Evolutionary conservation across 2,329 filamentous ascomycete species (phyloP), one percentile per base, ranked within the genome.

Genomic region (Ophiognomonia clavigignenti-juglandacearum): DNA sequence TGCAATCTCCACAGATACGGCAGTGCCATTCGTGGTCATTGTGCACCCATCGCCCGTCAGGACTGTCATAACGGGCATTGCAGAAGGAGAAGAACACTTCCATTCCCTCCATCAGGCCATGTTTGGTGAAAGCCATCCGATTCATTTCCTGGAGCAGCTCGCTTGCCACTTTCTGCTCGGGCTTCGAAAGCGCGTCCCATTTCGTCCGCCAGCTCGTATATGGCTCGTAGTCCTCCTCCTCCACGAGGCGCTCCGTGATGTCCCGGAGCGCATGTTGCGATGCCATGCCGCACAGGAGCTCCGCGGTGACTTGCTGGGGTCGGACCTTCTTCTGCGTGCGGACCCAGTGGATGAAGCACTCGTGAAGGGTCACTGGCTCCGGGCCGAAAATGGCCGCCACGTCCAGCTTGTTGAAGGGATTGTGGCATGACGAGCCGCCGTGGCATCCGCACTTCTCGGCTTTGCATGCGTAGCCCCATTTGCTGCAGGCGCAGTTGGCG

Each of bases 81-180:
- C 47, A 51, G 3, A 48, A 48, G 40, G 27, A 48, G 32, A 38
- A 51, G 20, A 42, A 27, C 13, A 43, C 18, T 11, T 29, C 19
- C 6, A 24, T 29, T 6, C 18, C 39, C 8, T 26, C 39, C 8
- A 14, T 10, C 22, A 18, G 38, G 8, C 8, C n/a, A 18, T 20
- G 6, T 9, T 11, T 19, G 6, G 48, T 41, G 16, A 51, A 43
- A 1, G 40, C 48, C 45, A 43, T 20, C 13, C 48, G 40, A 18
- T 48, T 40, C 40, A 51, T 34, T 45, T 51, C 45, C n/a, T 48
- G 48, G 27, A 38, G 46, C 31, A 48, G 41, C 14, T 3, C 32
- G 13, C 41, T 16, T 4, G 36, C 40, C 14, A n/a, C 24, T 9
- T 51, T n/a, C 29, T 24, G 45, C 20, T 45, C 42, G 4, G 23